These are phyloP conservation scores for Hippophae rhamnoides DNA, from an alignment of 306 rosid genomes.

Conservation along the genomic window DNA sequence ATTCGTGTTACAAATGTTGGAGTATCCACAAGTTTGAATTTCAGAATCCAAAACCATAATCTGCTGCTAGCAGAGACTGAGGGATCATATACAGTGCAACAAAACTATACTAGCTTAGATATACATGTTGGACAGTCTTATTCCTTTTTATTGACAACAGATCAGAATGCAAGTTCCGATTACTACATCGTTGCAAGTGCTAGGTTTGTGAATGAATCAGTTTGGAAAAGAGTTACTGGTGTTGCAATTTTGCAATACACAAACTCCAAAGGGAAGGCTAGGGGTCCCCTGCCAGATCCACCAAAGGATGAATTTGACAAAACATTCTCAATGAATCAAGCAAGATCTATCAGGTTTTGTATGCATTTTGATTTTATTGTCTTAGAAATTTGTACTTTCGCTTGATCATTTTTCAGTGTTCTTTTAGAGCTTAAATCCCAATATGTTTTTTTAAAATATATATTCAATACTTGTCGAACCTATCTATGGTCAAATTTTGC, in stretches of 20 bases:
- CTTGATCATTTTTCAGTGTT: no score
- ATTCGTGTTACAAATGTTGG: constrained; percentile 91
- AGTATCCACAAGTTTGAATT: constrained; percentile 85
- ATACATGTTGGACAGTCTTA: constrained; percentile 95
- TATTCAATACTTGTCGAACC: no score
- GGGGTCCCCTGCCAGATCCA: constrained; percentile 64
- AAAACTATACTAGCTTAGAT: constrained; percentile 86
- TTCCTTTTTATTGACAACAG: constrained; percentile 76
- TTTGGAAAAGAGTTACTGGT: constrained; percentile 83
- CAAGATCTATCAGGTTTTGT: constrained; percentile 83
- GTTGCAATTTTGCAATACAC: constrained; percentile 80
- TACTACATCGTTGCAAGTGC: constrained; percentile 97
- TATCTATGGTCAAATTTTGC: constrained; percentile 22
- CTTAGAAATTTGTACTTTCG: not conserved
- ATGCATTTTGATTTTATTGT: not conserved
- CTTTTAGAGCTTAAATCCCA: not conserved
- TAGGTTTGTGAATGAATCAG: constrained; percentile 74
- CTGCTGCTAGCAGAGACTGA: constrained; percentile 88
- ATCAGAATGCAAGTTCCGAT: constrained; percentile 91
- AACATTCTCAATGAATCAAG: constrained; percentile 98
- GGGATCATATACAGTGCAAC: constrained; percentile 92
- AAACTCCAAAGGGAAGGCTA: constrained; percentile 91
- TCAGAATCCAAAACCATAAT: constrained; percentile 89
- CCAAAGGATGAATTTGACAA: constrained; percentile 84
- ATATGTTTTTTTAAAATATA: not conserved